Evolutionary conservation across 176 grass and related monocot genomes (phyloP), one percentile per base, ranked within the genome.

Genomic region (Avena sativa): DNA sequence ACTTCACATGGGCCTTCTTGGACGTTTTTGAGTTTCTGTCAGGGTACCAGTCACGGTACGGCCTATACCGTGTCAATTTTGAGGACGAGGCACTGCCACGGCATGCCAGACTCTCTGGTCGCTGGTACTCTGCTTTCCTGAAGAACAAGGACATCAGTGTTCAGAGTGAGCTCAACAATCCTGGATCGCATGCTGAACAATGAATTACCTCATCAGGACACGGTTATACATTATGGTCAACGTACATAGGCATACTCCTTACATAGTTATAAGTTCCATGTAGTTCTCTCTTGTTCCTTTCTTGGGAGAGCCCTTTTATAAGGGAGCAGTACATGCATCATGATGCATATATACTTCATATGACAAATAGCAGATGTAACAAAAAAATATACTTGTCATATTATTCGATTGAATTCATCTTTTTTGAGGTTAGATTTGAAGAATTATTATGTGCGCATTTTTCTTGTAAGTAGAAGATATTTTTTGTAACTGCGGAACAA

Each of bases 51-150:
- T 63, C 28, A 51, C 85, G 75, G 8, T 93, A 79, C 20, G 95
- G 93, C 26, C 68, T 95, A 19, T 92, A 95, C 83, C 62, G 83
- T 17, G 93, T 98, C 3, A 89, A 98, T 73, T 94, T 94, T 25
- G 15, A 91, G 0, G 78, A 92, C 3, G 71, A 85, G 30, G 74
- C 86, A 3, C 86, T 21, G 38, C 79, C 85, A 28, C 82, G 92
- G 12, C 73, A 83, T 28, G 86, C 92, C 6, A 97, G 69, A 86
- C 80, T 83, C 34, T 97, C 92, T 67, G 89, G 75, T 49, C 46
- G 62, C 19, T 97, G 92, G 92, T 91, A 94, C 69, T 91, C 88
- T 9, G 40, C 52, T 5, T 93, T 94, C 40, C 43, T 94, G 61
- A 82, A 76, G 78, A 84, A 87, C 9, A 66, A 62, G 3, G 46